Conservation (phyloP, 345 rosid species). For the Boechera divaricarpa region DNA sequence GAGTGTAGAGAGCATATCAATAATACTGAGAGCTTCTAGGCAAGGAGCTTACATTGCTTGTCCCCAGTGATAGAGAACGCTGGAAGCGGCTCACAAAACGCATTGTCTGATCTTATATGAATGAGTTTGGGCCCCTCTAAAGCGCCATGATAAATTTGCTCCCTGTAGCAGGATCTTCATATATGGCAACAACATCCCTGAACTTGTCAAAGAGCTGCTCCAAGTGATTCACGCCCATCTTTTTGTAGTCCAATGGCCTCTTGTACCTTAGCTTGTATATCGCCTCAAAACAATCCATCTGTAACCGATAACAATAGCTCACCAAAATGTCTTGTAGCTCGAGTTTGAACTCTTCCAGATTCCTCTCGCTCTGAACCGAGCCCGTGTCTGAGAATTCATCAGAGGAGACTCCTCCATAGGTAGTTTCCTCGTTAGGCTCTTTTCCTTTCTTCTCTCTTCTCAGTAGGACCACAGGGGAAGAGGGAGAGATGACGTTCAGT, state of each 20-base stretch:
- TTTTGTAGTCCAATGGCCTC: slow-evolving; percentile 61
- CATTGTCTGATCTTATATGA: slow-evolving; percentile 12
- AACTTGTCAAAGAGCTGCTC: slow-evolving; percentile 79
- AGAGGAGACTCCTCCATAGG: slow-evolving; percentile 57
- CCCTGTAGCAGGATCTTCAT: slow-evolving; percentile 65
- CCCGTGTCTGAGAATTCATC: slow-evolving; percentile 67
- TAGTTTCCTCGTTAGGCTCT: slow-evolving; percentile 47
- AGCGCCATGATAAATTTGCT: slow-evolving; percentile 58
- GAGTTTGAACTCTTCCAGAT: slow-evolving; percentile 69
- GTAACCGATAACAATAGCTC: slow-evolving; percentile 76
- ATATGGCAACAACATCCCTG: slow-evolving; percentile 66
- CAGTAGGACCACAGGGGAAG: slow-evolving; percentile 51
- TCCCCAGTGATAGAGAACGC: background rate
- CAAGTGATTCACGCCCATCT: slow-evolving; percentile 66
- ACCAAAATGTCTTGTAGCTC: slow-evolving; percentile 91
- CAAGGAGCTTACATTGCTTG: background rate
- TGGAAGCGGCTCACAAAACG: slow-evolving; percentile 5
- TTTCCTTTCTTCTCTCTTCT: slow-evolving; percentile 71
- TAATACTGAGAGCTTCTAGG: slow-evolving; percentile 18
- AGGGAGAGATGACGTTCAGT: slow-evolving; percentile 57
- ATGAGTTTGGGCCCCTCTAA: background rate
- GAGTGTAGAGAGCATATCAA: slow-evolving; percentile 33
- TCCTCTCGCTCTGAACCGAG: slow-evolving; percentile 42
- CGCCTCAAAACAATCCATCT: slow-evolving; percentile 76
- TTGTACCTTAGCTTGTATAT: slow-evolving; percentile 86